Evolutionary conservation across 768 basidiomycete genomes (phyloP).

Genomic region (Phallus indusiatus): DNA sequence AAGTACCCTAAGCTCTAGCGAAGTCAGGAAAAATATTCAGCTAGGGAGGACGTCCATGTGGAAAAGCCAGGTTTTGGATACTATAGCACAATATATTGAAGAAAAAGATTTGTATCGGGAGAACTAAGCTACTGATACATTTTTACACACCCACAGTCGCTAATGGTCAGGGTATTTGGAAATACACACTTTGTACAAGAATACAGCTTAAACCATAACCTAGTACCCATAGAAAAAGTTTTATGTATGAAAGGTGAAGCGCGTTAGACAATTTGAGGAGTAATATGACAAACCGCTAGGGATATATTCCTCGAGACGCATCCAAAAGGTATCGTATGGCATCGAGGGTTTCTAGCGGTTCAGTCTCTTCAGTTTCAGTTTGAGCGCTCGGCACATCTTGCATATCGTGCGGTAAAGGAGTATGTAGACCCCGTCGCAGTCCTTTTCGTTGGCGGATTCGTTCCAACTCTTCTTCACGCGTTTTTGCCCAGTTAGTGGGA

Average conservation of each 20-base stretch:
- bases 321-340: background rate
- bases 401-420: background rate
- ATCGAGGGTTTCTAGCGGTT: background rate
- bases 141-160: too few relatives aligned
- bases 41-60: constrained; percentile 25
- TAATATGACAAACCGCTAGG: background rate
- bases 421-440: constrained; percentile 15
- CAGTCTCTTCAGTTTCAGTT: background rate
- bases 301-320: background rate
- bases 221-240: background rate
- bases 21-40: constrained; percentile 41
- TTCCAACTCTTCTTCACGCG: constrained; percentile 26
- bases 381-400: background rate
- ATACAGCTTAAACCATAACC: background rate
- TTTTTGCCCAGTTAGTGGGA: constrained; percentile 24
- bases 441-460: constrained; percentile 24
- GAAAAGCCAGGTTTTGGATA: constrained; percentile 36
- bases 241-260: too few relatives aligned
- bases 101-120: constrained; percentile 35
- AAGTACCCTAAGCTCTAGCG: constrained; percentile 59
- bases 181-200: background rate
- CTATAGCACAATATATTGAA: constrained; percentile 43
- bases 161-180: background rate
- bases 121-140: background rate
- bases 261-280: background rate